Evolutionary conservation across 495 filamentous ascomycete genomes (phyloP).

Genomic region (Tuber umbilicatum): DNA sequence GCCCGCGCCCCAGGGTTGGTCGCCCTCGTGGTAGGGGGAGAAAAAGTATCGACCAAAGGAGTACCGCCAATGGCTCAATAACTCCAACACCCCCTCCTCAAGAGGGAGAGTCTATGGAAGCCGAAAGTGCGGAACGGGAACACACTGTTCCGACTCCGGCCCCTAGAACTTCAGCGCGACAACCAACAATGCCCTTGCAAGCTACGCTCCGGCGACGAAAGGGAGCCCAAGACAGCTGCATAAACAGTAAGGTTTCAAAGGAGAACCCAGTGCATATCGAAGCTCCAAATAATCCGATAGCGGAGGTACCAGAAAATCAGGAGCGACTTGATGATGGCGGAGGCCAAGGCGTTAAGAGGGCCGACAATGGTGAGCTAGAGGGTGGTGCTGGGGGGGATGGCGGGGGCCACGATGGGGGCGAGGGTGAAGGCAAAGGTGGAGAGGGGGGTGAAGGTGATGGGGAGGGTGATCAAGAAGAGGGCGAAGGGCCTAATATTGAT

Average conservation of each 20-base stretch:
- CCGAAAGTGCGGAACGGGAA: slow-evolving; percentile 22
- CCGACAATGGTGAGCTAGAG: background rate
- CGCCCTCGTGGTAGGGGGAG: slow-evolving; percentile 32
- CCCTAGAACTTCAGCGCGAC: slow-evolving; percentile 34
- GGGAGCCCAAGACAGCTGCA: slow-evolving; percentile 26
- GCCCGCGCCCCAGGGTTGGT: slow-evolving; percentile 13
- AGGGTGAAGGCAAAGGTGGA: slow-evolving; percentile 1
- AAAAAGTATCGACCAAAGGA: slow-evolving; percentile 21
- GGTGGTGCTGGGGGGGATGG: background rate
- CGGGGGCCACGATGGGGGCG: background rate
- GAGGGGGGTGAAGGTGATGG: slow-evolving; percentile 27
- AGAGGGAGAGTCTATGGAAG: slow-evolving; percentile 28
- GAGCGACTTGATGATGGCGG: slow-evolving; percentile 9
- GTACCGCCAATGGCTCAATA: slow-evolving; percentile 29
- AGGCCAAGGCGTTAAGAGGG: background rate
- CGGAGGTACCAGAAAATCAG: slow-evolving; percentile 17
- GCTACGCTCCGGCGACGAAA: slow-evolving; percentile 35
- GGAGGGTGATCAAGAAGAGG: slow-evolving; percentile 21
- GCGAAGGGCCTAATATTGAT: background rate
- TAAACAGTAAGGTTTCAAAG: slow-evolving; percentile 27
- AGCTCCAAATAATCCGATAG: slow-evolving; percentile 25
- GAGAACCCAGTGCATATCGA: slow-evolving; percentile 24
- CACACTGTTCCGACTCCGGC: slow-evolving; percentile 23
- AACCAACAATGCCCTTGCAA: slow-evolving; percentile 35
- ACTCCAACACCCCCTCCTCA: slow-evolving; percentile 31